Evolutionary conservation across 352 stramenopile species (phyloP).

Genomic region (Pythium biforme): DNA sequence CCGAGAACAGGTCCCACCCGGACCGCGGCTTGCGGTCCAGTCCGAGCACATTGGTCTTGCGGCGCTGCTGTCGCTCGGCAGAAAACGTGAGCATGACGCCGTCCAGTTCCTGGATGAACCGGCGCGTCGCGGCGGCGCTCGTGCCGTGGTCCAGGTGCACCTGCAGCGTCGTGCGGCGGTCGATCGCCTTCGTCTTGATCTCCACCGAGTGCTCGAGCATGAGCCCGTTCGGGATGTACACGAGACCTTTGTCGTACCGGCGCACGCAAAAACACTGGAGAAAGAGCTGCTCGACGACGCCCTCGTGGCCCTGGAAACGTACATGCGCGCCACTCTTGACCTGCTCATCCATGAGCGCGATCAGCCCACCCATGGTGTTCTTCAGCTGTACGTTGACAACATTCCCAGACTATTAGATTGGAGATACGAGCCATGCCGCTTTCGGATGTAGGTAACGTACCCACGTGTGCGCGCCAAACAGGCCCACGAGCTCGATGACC

Average conservation of each 20-base stretch:
- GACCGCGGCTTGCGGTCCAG: constrained; percentile 42
- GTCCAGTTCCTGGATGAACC: constrained; percentile 79
- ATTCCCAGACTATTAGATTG: neutral
- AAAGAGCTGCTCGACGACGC: constrained; percentile 80
- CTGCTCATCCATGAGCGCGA: constrained; percentile 80
- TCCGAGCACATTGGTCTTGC: constrained; percentile 40
- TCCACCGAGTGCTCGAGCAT: constrained; percentile 73
- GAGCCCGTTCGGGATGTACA: constrained; percentile 80
- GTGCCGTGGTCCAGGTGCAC: constrained; percentile 66
- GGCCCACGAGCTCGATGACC: constrained; percentile 75
- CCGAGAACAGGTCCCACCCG: constrained; percentile 44
- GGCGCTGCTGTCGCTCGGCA: constrained; percentile 25
- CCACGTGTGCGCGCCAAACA: constrained; percentile 82
- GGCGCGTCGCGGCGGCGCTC: constrained; percentile 39
- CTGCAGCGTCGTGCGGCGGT: constrained; percentile 48
- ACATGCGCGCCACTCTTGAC: constrained; percentile 78
- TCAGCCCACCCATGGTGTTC: constrained; percentile 82
- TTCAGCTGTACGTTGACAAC: constrained; percentile 52
- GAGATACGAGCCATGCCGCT: too few relatives aligned
- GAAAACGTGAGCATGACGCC: constrained; percentile 33
- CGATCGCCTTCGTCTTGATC: constrained; percentile 64
- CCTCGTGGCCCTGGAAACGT: constrained; percentile 70
- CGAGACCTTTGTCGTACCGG: constrained; percentile 78
- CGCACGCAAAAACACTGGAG: constrained; percentile 79
- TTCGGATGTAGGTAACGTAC: too few relatives aligned